Conservation (phyloP, 345 rosid species). For the Hibiscus tridactylites region DNA sequence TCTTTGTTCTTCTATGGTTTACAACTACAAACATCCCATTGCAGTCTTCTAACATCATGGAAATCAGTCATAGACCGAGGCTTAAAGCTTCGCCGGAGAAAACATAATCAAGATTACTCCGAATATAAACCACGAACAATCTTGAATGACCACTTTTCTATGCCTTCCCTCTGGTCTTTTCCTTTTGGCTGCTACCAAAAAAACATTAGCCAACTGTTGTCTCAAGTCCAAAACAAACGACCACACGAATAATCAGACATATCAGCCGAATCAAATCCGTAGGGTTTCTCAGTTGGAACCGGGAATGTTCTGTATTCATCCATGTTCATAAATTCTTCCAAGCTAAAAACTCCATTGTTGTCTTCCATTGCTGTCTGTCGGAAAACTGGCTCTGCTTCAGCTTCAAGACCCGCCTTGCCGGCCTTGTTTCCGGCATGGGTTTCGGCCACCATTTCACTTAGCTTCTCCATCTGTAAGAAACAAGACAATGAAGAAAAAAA, state of each 20-base stretch:
- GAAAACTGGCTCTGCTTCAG: background rate
- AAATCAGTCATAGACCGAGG: too few species aligned
- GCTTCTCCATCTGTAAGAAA: slow-evolving; percentile 40
- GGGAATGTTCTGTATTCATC: background rate
- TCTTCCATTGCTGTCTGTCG: background rate
- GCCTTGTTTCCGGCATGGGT: background rate
- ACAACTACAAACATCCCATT: background rate
- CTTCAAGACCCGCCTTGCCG: background rate
- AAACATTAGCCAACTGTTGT: too few species aligned
- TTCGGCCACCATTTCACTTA: slow-evolving; percentile 32
- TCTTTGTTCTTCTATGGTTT: background rate
- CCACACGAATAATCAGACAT: background rate
- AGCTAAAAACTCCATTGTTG: background rate
- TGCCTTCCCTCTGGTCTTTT: too few species aligned
- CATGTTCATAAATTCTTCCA: background rate
- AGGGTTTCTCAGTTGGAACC: background rate
- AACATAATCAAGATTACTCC: too few species aligned
- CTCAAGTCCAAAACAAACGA: background rate
- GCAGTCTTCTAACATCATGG: background rate
- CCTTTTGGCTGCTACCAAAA: too few species aligned
- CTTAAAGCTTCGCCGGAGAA: too few species aligned
- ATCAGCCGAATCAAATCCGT: too few species aligned
- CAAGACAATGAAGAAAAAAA: too few species aligned
- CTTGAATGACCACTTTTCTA: background rate
- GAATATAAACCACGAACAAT: too few species aligned